Evolutionary conservation across 164 flowering plant species (phyloP).

Genomic region (Nymphaea thermarum): DNA sequence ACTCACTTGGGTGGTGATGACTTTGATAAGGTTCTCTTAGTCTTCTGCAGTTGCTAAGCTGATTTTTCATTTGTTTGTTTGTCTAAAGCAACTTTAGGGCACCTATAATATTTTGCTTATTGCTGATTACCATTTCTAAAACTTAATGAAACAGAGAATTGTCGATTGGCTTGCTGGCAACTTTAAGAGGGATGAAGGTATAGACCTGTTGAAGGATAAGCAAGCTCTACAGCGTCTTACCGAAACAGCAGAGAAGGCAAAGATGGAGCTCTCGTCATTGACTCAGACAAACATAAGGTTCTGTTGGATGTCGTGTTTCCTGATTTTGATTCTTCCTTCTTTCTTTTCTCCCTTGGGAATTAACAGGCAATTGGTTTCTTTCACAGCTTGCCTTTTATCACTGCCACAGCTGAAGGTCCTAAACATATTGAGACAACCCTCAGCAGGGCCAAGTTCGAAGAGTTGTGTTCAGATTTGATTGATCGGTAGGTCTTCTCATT

Average conservation of each 20-base stretch:
- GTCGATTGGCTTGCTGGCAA: conserved; percentile 64
- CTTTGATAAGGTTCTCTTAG: conserved; percentile 62
- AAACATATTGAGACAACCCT: conserved; percentile 76
- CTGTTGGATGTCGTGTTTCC: not conserved
- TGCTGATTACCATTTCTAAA: not conserved
- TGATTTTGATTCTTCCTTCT: not conserved
- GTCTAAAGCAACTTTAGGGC: not conserved
- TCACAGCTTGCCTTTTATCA: conserved; percentile 69
- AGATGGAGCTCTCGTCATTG: conserved; percentile 49
- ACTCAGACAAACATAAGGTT: conserved; percentile 39
- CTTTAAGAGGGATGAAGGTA: conserved; percentile 77
- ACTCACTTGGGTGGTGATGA: conserved; percentile 87
- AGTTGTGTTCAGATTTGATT: conserved; percentile 62
- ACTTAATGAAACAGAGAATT: conserved; percentile 24
- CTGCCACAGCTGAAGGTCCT: conserved; percentile 81
- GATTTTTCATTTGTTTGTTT: not conserved
- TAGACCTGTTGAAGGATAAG: conserved; percentile 61
- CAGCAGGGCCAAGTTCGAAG: conserved; percentile 83
- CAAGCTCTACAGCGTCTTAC: conserved; percentile 50
- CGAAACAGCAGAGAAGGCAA: conserved; percentile 47
- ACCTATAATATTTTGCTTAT: not conserved
- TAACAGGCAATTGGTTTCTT: not conserved
- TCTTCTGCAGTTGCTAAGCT: not conserved
- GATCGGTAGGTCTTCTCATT: conserved; percentile 39
- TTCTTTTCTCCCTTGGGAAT: not conserved